Evolutionary conservation across 2,329 filamentous ascomycete species (phyloP).

Genomic region (Penicillium brevicompactum): DNA sequence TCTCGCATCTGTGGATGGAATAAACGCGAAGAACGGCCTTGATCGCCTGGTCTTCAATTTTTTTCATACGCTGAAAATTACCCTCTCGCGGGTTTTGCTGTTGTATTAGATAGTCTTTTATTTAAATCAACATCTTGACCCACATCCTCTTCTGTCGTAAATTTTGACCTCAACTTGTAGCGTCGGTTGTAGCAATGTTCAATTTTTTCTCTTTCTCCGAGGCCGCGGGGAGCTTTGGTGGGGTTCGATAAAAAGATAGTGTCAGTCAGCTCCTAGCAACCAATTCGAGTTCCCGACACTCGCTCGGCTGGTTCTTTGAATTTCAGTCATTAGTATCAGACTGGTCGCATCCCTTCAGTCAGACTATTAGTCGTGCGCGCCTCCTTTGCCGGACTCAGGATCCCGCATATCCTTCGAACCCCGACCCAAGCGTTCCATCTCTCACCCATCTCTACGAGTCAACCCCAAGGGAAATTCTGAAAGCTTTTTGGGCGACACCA

Average conservation of each 20-base stretch:
- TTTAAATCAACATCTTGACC: conserved; percentile 26
- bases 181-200: background rate
- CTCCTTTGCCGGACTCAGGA: too few relatives aligned
- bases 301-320: background rate
- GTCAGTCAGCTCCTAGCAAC: background rate
- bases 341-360: too few relatives aligned
- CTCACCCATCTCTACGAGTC: background rate
- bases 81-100: conserved; percentile 23
- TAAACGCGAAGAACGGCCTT: conserved; percentile 57
- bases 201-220: background rate
- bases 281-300: background rate
- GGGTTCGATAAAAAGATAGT: conserved; percentile 7
- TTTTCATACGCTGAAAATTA: conserved; percentile 39
- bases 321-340: too few relatives aligned
- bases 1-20: conserved; percentile 50
- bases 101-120: conserved; percentile 27
- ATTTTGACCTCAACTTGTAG: background rate
- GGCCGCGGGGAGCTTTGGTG: conserved; percentile 13
- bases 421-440: background rate
- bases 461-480: background rate
- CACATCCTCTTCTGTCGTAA: conserved; percentile 14
- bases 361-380: too few relatives aligned
- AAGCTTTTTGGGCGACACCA: background rate
- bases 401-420: background rate
- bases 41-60: conserved; percentile 54